phyloP scores from a whole-genome alignment of 345 rosid genomes.

The Barbarea vulgaris region DNA sequence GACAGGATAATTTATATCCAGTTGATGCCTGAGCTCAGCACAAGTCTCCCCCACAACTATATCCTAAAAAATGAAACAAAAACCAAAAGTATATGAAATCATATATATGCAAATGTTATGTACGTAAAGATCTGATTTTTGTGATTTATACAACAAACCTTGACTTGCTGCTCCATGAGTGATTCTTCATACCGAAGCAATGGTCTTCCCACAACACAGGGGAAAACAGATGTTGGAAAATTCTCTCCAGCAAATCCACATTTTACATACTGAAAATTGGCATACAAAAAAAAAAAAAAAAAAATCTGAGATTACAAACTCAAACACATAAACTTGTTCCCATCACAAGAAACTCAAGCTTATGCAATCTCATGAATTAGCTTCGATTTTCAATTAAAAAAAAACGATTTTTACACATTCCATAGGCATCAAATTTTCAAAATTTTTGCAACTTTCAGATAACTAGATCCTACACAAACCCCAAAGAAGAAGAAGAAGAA shows the following conservation, averaged over 20 bases:
- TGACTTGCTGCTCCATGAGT: constrained; percentile 84
- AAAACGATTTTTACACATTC: neutral
- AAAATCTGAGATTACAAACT: constrained; percentile 7
- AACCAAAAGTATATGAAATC: neutral
- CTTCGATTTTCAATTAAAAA: neutral
- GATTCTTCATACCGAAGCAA: constrained; percentile 92
- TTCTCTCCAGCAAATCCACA: constrained; percentile 99
- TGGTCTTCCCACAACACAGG: constrained; percentile 93
- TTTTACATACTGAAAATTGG: constrained; percentile 79
- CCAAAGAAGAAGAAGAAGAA: neutral
- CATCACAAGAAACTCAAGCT: neutral
- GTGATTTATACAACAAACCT: constrained; percentile 49
- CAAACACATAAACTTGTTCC: constrained; percentile 4
- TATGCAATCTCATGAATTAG: neutral
- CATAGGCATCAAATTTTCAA: neutral
- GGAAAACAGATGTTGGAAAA: constrained; percentile 94
- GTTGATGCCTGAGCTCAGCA: constrained; percentile 85
- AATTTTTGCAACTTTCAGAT: constrained; percentile 16
- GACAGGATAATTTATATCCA: constrained; percentile 92
- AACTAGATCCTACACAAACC: neutral
- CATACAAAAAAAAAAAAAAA: constrained; percentile 1
- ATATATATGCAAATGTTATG: neutral
- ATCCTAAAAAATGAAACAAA: constrained; percentile 54
- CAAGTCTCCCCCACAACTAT: constrained; percentile 90
- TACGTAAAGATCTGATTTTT: neutral